A percentile compares a stretch with the other conserved stretches of the same genome.
These are phyloP conservation scores for Pseudogymnoascus sp. DNA, from an alignment of 2,329 filamentous ascomycete species.

Conservation along the genomic window DNA sequence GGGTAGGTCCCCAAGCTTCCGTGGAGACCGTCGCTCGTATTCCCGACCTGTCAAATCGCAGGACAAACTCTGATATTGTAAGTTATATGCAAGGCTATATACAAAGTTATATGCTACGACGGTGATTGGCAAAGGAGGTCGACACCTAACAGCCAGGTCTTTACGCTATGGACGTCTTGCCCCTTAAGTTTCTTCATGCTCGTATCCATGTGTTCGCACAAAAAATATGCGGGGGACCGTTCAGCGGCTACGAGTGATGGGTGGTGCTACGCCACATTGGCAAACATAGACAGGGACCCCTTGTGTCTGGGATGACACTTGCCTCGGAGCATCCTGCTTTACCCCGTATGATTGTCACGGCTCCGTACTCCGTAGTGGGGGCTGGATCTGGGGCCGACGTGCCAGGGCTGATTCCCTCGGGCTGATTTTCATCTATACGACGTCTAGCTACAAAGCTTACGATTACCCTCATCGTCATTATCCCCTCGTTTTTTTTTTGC, in stretches of 20 bases:
- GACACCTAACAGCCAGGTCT: background rate
- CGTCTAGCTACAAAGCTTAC: background rate
- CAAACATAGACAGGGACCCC: background rate
- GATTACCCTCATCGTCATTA: background rate
- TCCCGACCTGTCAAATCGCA: background rate
- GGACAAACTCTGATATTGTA: background rate
- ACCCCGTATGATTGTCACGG: background rate
- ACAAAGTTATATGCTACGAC: background rate
- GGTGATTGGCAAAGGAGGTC: background rate
- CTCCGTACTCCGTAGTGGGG: background rate
- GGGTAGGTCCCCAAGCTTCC: background rate
- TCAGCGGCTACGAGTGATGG: background rate
- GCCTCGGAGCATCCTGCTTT: background rate
- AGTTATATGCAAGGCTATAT: background rate
- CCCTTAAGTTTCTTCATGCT: background rate
- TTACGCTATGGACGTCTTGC: background rate
- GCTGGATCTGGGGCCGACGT: background rate
- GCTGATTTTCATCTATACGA: background rate
- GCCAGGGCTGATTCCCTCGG: background rate
- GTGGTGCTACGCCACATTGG: background rate
- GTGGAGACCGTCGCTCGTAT: background rate
- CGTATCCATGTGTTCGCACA: background rate
- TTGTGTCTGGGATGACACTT: background rate
- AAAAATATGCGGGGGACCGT: background rate
- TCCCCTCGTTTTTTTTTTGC: background rate